These are phyloP conservation scores for Phlegmacium glaucopus DNA, from an alignment of 768 basidiomycete genomes.

Conservation along the genomic window DNA sequence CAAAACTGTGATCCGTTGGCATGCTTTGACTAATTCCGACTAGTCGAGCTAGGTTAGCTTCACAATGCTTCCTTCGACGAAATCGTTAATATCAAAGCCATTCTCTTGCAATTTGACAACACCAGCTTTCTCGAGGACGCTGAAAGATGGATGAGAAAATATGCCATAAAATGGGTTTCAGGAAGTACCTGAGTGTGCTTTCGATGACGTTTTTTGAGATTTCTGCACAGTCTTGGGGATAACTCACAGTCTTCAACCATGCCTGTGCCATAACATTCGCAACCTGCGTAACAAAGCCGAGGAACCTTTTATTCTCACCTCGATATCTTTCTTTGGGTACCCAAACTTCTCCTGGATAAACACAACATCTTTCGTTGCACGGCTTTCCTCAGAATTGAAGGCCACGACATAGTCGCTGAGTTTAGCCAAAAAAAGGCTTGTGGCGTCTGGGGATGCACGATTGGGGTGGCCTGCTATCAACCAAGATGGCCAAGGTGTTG, in stretches of 20 bases:
- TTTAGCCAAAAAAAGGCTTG: conserved; percentile 57
- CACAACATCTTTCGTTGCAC: conserved; percentile 57
- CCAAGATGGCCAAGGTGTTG: conserved; percentile 98
- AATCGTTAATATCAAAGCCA: conserved; percentile 52
- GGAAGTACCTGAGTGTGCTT: conserved; percentile 65
- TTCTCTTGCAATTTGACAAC: conserved; percentile 57
- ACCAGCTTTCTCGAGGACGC: conserved; percentile 74
- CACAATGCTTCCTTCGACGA: conserved; percentile 55
- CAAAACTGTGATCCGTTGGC: neutral
- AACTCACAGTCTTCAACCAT: conserved; percentile 80
- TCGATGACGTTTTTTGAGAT: conserved; percentile 64
- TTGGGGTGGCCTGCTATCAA: conserved; percentile 80
- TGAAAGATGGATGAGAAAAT: conserved; percentile 21
- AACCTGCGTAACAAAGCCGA: no score
- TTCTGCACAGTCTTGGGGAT: conserved; percentile 60
- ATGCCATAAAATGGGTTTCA: neutral
- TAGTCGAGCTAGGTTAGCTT: conserved; percentile 34
- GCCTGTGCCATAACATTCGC: conserved; percentile 39
- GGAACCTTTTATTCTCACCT: conserved; percentile 34
- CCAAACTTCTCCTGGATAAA: conserved; percentile 80
- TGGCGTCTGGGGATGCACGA: conserved; percentile 47
- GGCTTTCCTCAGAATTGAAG: conserved; percentile 61
- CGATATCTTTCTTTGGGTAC: conserved; percentile 79
- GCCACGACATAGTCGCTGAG: conserved; percentile 63
- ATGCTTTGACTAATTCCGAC: neutral